Percentiles rank a stretch among this genome's conserved stretches.
phyloP scores from a whole-genome alignment of 371 early-diverging fungal genomes.

The Lichtheimia corymbifera region DNA sequence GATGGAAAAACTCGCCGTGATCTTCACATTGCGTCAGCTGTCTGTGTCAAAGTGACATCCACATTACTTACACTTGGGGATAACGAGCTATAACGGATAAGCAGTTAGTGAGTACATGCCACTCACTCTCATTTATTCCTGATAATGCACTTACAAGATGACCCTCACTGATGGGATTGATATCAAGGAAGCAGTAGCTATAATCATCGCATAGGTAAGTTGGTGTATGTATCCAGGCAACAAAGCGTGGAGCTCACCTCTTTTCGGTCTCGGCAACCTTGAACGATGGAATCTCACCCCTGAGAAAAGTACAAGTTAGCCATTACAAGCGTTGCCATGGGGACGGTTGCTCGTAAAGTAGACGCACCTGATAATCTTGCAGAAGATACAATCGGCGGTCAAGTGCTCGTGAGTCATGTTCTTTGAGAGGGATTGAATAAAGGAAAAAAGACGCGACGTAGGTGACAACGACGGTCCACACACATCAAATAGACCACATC shows the following conservation, averaged over 20 bases:
- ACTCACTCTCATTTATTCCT: background rate
- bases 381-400: constrained; percentile 79
- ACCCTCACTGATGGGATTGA: constrained; percentile 78
- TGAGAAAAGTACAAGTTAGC: constrained; percentile 7
- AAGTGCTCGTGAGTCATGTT: constrained; percentile 24
- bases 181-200: constrained; percentile 74
- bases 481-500: too few species aligned
- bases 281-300: constrained; percentile 84
- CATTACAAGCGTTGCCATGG: background rate
- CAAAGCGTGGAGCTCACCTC: constrained; percentile 30
- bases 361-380: constrained; percentile 79
- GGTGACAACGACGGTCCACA: too few species aligned
- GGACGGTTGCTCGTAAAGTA: background rate
- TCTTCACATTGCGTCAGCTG: constrained; percentile 41
- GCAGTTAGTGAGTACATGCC: background rate
- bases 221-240: background rate
- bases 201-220: background rate
- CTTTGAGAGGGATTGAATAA: background rate
- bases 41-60: background rate
- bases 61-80: constrained; percentile 76
- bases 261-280: constrained; percentile 83
- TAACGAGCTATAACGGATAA: constrained; percentile 62
- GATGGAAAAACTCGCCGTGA: constrained; percentile 88
- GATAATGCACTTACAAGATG: constrained; percentile 63
- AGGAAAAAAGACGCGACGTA: background rate